Percentiles rank a stretch among this genome's conserved stretches.
These are phyloP conservation scores for Yamadazyma spencermartinsiae DNA, from an alignment of 1,139 yeast species.

Conservation along the genomic window DNA sequence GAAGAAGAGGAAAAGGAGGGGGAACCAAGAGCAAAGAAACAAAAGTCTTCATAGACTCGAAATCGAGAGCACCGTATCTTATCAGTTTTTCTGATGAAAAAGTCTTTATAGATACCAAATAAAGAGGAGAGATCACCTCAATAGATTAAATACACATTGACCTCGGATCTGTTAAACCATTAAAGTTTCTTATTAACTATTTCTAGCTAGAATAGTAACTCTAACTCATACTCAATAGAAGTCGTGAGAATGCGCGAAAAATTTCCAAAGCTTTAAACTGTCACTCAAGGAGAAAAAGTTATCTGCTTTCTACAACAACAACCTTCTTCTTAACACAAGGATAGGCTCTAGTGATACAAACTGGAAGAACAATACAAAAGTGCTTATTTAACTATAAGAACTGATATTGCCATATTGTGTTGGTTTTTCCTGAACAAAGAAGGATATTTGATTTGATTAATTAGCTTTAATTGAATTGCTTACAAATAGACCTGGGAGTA, in stretches of 20 bases:
- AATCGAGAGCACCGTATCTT: no score
- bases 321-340: background rate
- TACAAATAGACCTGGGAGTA: slow-evolving; percentile 1
- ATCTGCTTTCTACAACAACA: background rate
- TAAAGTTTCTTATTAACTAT: no score
- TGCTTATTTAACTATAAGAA: slow-evolving; percentile 2
- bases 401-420: background rate
- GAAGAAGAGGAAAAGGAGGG: slow-evolving; percentile 5
- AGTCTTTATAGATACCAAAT: no score
- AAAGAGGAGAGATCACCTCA: no score
- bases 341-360: background rate
- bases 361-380: background rate
- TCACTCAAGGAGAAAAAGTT: background rate
- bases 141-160: no score
- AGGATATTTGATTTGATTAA: slow-evolving; percentile 1
- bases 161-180: no score
- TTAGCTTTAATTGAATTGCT: slow-evolving; percentile 3
- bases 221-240: no score
- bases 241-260: no score
- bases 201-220: no score
- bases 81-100: no score
- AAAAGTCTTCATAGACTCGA: slow-evolving; percentile 1
- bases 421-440: background rate
- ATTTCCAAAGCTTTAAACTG: no score
- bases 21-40: slow-evolving; percentile 4